phyloP scores from a whole-genome alignment of 1,284 basidiomycete genomes.

The Tylopilus sp. region DNA sequence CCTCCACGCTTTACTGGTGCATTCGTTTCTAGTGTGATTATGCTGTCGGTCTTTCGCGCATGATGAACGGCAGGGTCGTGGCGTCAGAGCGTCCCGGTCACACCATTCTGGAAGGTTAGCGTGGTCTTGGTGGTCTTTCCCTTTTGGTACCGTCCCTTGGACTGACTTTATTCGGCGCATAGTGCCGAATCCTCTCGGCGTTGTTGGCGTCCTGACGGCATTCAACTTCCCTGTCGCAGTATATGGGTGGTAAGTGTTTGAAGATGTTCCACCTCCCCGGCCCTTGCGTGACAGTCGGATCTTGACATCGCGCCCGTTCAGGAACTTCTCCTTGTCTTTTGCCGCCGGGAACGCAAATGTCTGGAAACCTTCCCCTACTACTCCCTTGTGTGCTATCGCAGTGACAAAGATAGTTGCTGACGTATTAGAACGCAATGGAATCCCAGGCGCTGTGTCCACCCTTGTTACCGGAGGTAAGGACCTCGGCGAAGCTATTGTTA shows the following conservation, averaged over 20 bases:
- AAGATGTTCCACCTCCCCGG: neutral
- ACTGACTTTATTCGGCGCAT: slow-evolving; percentile 4
- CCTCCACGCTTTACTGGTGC: slow-evolving; percentile 7
- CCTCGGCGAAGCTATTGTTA: slow-evolving; percentile 77
- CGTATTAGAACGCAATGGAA: slow-evolving; percentile 78
- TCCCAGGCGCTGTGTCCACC: slow-evolving; percentile 81
- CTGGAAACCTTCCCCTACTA: slow-evolving; percentile 93
- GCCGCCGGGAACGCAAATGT: slow-evolving; percentile 91
- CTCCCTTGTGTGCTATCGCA: slow-evolving; percentile 85
- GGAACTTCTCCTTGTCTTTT: slow-evolving; percentile 89
- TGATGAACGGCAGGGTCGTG: slow-evolving; percentile 87
- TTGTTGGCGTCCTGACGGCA: slow-evolving; percentile 87
- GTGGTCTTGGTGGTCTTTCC: neutral
- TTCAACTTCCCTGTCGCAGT: slow-evolving; percentile 96
- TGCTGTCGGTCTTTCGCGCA: slow-evolving; percentile 82
- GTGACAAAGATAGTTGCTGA: slow-evolving; percentile 80
- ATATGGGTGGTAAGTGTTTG: slow-evolving; percentile 68
- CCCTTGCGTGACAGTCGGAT: slow-evolving; percentile 3
- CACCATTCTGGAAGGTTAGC: slow-evolving; percentile 79
- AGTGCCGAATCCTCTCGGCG: slow-evolving; percentile 92
- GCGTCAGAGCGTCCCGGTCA: slow-evolving; percentile 88
- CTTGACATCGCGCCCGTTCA: slow-evolving; percentile 30
- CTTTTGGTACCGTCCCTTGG: slow-evolving; percentile 9
- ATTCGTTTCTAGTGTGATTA: slow-evolving; percentile 55
- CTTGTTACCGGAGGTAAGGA: slow-evolving; percentile 84